Evolutionary conservation across 2,329 filamentous ascomycete species (phyloP).

Genomic region (Ascochyta pisi): DNA sequence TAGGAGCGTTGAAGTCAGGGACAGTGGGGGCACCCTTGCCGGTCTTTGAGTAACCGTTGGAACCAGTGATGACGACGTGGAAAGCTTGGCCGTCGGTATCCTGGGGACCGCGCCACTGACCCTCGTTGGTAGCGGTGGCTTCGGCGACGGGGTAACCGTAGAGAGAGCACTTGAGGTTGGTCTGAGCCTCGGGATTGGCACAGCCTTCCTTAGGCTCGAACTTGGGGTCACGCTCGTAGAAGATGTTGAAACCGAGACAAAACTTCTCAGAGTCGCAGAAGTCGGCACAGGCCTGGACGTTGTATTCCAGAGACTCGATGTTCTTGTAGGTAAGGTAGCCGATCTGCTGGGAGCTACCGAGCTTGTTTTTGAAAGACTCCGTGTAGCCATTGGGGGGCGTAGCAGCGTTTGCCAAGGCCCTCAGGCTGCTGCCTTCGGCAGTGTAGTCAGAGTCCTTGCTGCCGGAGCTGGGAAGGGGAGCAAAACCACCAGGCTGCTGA

Average conservation of each 20-base stretch:
- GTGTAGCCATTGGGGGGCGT: conserved; percentile 25
- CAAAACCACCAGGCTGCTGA: conserved; percentile 21
- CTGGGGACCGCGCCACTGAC: conserved; percentile 28
- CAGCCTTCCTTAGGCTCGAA: conserved; percentile 23
- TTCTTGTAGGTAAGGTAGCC: conserved; percentile 39
- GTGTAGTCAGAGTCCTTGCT: conserved; percentile 22
- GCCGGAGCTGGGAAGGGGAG: conserved; percentile 21
- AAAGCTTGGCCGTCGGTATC: conserved; percentile 23
- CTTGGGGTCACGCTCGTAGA: conserved; percentile 36
- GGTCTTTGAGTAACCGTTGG: conserved; percentile 40
- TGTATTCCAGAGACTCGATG: conserved; percentile 24
- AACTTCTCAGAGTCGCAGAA: conserved; percentile 34
- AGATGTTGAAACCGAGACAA: conserved; percentile 42
- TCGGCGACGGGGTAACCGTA: conserved; percentile 36
- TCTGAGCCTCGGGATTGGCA: conserved; percentile 27
- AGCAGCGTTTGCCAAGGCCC: conserved; percentile 18
- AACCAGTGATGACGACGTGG: conserved; percentile 36
- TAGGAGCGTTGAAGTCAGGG: conserved; percentile 27
- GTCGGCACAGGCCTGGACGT: conserved; percentile 22
- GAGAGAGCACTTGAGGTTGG: conserved; percentile 39
- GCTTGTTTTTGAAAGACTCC: conserved; percentile 24
- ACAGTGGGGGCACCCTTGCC: conserved; percentile 12
- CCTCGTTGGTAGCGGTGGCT: conserved; percentile 29
- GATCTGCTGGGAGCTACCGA: conserved; percentile 30
- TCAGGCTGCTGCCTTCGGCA: conserved; percentile 8